Base-by-base conservation (phyloP, 2,329 filamentous ascomycete species). In the Fusarium poae region DNA sequence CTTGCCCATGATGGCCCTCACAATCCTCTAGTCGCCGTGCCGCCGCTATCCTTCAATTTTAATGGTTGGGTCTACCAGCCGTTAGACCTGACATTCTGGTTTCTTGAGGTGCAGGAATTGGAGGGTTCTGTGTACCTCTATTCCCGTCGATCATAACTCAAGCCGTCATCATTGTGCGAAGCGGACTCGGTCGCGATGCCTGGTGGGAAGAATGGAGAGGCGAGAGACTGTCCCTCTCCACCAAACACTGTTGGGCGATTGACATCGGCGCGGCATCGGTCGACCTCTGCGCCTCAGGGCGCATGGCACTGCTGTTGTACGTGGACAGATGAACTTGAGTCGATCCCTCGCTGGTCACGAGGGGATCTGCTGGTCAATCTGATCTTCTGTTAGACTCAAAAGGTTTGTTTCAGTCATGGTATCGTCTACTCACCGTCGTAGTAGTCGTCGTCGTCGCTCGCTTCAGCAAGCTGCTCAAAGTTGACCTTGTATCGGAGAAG, bases 401-500 rank as follows among this genome's bases (percentile, higher is more conserved):
- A 42, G 12, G 21, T 35, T 30, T 45, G 25, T 25, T 29, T 34
- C 29, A 9, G 30, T 21, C 12, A 21, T 65, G 35, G 23, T 25
- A 37, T 12, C 16, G 11, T 13, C 16, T 45, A 69, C 79, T 76
- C 75, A 84, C 85, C 86, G 82, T 88, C 87, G 84, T 97, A 97
- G 85, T 97, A 97, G 82, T 95, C 95, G 80, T 98, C 95, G 82
- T 94, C 92, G 79, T 96, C 92, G 80, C 97, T 94, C 77, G 92
- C 87, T 80, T 98, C 96, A 81, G 91, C 92, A 82, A 99, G 88
- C 83, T 99, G 97, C 84, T 99, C 97, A 84, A 99, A 99, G 86
- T 99, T 99, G 86, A 99, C 93, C 86, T 97, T 97, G 90, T 99
- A 99, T 75, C 96, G 94, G 79, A 99, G 89, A 77, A 99, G 91